Evolutionary conservation across 768 basidiomycete species (phyloP).

Genomic region (Boletus sp.): DNA sequence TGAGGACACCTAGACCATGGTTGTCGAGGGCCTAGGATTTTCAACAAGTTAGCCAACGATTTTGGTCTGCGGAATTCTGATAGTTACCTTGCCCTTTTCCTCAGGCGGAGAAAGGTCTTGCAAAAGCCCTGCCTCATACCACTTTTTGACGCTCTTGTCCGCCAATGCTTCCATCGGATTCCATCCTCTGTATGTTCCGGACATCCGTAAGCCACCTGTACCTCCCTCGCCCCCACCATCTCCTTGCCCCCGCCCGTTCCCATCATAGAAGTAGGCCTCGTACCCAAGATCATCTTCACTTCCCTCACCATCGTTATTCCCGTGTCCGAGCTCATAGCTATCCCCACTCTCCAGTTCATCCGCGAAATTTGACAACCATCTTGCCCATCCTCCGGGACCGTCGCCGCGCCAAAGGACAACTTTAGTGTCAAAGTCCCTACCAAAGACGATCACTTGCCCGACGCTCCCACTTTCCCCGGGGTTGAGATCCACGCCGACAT

Average conservation of each 20-base stretch:
- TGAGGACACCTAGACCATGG: constrained; percentile 43
- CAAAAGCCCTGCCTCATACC: constrained; percentile 79
- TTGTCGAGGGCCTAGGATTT: constrained; percentile 41
- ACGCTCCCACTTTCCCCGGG: constrained; percentile 71
- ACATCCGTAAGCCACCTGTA: constrained; percentile 66
- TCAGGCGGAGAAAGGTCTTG: constrained; percentile 41
- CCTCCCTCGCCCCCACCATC: constrained; percentile 78
- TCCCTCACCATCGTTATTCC: constrained; percentile 58
- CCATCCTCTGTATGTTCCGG: constrained; percentile 91
- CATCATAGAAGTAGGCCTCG: constrained; percentile 83
- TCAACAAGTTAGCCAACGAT: constrained; percentile 17
- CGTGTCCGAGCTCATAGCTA: constrained; percentile 74
- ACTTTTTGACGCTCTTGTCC: constrained; percentile 81
- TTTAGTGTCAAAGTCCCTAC: constrained; percentile 98
- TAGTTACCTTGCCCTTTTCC: constrained; percentile 52
- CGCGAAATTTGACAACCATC: constrained; percentile 87
- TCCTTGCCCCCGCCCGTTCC: constrained; percentile 71
- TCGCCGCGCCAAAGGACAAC: constrained; percentile 94
- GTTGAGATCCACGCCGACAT: constrained; percentile 92
- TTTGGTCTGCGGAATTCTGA: neutral
- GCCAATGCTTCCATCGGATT: constrained; percentile 92
- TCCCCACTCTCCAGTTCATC: constrained; percentile 92
- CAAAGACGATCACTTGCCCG: constrained; percentile 97
- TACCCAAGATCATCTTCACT: constrained; percentile 87
- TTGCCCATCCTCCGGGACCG: constrained; percentile 89